Evolutionary conservation across 495 filamentous ascomycete species (phyloP), one percentile per base, ranked within the genome.

Genomic region (Neurospora africana): DNA sequence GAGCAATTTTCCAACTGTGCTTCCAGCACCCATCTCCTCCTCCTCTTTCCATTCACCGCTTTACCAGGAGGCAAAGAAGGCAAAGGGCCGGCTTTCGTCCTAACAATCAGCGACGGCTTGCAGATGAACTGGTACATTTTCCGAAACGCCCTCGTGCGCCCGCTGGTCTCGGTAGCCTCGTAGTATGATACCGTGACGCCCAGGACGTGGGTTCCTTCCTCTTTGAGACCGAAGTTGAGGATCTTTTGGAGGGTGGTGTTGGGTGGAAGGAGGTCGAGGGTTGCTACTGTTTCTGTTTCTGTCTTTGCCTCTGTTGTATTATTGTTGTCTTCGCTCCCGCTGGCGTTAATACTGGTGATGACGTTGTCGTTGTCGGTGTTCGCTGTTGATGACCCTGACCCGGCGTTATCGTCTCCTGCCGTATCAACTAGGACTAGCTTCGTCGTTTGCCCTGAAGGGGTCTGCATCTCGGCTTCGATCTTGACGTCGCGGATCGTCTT

Each of bases 121-220:
- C 94, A 95, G 30, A 94, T 90, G 78, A 99, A 99, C 80, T 98
- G 96, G 79, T 99, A 99, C 73, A 99, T 81, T 81, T 99, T 99
- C 74, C 95, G 84, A 79, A 98, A 99, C 15, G 92, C 97, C 73
- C 96, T 84, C 33, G 91, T 89, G 44, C 93, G 86, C 39, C 90
- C 91, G 70, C 87, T 87, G 33, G 87, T 88, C 37, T 88, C 87
- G 44, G 87, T 87, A 2, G 85, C 85, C 72, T 91, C 87, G 39
- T 90, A 93, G 81, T 99, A 99, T 68, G 91, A 93, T 40, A 99
- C 90, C 69, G 93, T 98, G 43, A 98, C 95, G n/a, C 91, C 93
- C 6, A 99, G 84, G 17, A 97, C 91, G 79, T 99, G 95, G 74
- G 90, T 92, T 6, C 96, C 95, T 80, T 98, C 95, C 78, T 98